Evolutionary conservation across 495 filamentous ascomycete species (phyloP), one percentile per base, ranked within the genome.

Genomic region (Oleoguttula mirabilis): DNA sequence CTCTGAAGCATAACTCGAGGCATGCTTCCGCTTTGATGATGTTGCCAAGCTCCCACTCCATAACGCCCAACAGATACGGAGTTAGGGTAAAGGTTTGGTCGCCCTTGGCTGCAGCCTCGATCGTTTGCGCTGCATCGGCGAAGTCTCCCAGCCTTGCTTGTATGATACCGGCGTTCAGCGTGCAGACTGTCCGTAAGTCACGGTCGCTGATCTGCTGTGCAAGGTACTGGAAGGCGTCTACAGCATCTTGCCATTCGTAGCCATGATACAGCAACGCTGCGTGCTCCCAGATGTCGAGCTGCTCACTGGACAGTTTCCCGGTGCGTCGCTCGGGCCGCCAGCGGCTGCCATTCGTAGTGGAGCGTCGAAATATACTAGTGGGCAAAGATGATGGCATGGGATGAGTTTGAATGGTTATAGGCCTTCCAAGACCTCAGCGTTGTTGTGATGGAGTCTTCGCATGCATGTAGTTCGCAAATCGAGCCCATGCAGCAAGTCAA

Each of bases 201-300:
- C 14, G 11, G 19, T 10, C 22, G 2, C 19, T 14, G 23, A 47
- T 12, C 21, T 12, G n/a, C 3, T 20, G 7, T 4, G 39, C 43
- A 12, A 52, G 43, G 14, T 8, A 10, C 3, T 17, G 0, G 43
- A 52, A 52, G 32, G 32, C 28, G 7, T 39, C 39, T 4, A 31
- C 38, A 8, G 52, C 42, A 3, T 27, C 43, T 32, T 34, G 32
- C 52, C 52, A 55, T 16, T 47, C 47, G 43, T 51, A 55, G 15
- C 22, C 39, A 24, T 47, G 38, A 40, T 52, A 55, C 2, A 55
- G 39, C 2, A 55, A 32, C 6, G 37, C 43, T 17, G 52, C 52
- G 22, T 55, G 52, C 32, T 55, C 52, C 52, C 52, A 55, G 40
- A 55, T 23, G 32, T 55, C 42, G 24, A 55, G 27, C 2, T 27